These are phyloP conservation scores for Tylopilus rubrobrunneus DNA, from an alignment of 768 basidiomycete genomes.

Conservation along the genomic window DNA sequence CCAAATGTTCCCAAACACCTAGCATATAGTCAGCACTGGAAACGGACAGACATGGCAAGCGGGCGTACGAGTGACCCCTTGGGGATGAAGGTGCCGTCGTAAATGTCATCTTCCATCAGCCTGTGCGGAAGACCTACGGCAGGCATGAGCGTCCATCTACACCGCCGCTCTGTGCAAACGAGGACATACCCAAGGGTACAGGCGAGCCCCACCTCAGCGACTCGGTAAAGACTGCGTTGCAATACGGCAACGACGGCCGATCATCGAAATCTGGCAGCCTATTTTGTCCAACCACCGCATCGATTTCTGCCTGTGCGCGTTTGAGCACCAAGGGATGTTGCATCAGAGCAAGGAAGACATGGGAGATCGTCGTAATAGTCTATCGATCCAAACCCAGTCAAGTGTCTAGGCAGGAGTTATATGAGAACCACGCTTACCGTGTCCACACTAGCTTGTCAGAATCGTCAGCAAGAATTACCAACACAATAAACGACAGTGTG, in stretches of 20 bases:
- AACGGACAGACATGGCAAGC: neutral
- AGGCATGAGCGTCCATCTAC: neutral
- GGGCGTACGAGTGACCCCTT: constrained; percentile 53
- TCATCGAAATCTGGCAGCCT: constrained; percentile 61
- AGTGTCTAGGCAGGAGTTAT: too few species aligned
- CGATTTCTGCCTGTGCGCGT: constrained; percentile 65
- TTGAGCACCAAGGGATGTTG: constrained; percentile 51
- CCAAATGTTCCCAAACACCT: constrained; percentile 65
- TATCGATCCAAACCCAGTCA: neutral
- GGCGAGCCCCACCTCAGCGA: constrained; percentile 52
- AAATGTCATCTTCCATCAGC: constrained; percentile 62
- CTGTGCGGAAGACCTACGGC: constrained; percentile 57
- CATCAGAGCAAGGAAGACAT: constrained; percentile 69
- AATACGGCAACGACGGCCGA: constrained; percentile 51
- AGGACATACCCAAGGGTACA: constrained; percentile 51
- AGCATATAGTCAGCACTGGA: neutral
- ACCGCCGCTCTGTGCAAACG: neutral
- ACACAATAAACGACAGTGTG: neutral
- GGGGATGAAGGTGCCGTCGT: constrained; percentile 55
- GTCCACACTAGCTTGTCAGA: constrained; percentile 47
- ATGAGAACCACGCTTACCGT: constrained; percentile 40
- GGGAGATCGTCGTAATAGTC: constrained; percentile 50
- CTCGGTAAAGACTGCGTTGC: constrained; percentile 55
- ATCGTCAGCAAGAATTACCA: neutral
- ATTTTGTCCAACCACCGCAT: constrained; percentile 39